Base-by-base conservation (phyloP, 2,329 filamentous ascomycete species). In the Aureobasidium sp. region DNA sequence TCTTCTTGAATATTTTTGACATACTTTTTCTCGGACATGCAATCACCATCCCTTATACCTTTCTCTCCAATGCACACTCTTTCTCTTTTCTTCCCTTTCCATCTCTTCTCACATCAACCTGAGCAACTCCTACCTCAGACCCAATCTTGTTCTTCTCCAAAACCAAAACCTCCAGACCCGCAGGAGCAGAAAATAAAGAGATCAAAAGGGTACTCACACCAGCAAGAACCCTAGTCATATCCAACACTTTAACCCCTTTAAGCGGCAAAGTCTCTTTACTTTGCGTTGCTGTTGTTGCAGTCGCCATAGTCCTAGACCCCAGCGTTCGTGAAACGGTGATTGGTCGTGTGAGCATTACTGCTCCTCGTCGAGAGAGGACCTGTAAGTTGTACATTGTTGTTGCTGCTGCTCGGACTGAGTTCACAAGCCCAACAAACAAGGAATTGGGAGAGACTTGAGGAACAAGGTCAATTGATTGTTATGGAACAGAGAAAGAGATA, bases 141-240 rank as follows among this genome's bases (percentile, higher is more conserved):
- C 15, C 39, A 41, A 41, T 3, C 1, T 5, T 13, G 5, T 8
- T 1, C 20, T 20, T 20, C 20, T 1, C 20, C 20, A 20, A 20
- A 20, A 32, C 8, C 29, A 32, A 5, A 5, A 5, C 29, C 29
- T 32, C 29, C 29, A 5, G 5, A 5, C 29, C 29, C 29, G 8
- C 29, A 5, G 1, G 29, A 32, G 8, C 8, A 32, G 26, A 37
- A 15, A 39, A 39, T 2, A 2, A 20, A 39, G 17, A 17, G 13
- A 53, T 37, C 53, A 13, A 13, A 42, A 15, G 37, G 37, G 2
- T 56, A 67, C 66, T 61, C 80, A 97, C 93, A 62, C 94, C 94
- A 66, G 94, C 94, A 66, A 99, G 78, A 1, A 99, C 94, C 77
- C 94, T 84, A 3, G 93, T 97, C 91, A 99, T 95, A 74, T 99